Evolutionary conservation across 78 protist genomes (phyloP).

Genomic region (Acrasis kona): DNA sequence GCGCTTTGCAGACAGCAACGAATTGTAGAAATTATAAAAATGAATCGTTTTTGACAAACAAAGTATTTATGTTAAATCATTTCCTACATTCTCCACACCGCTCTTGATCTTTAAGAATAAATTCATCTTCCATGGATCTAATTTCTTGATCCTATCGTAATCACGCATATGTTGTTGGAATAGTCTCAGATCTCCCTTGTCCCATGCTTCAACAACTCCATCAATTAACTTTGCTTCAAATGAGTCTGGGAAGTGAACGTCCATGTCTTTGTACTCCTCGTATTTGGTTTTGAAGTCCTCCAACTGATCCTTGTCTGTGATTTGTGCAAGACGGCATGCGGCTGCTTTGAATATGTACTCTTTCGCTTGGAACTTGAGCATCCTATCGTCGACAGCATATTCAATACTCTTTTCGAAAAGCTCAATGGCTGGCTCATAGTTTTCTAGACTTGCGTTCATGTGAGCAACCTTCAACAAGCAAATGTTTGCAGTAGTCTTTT

Average conservation of each 20-base stretch:
- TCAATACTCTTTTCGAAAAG: constrained; percentile 19
- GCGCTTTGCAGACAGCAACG: too few species aligned
- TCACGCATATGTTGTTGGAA: constrained; percentile 25
- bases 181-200: constrained; percentile 24
- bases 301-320: background rate
- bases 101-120: constrained; percentile 42
- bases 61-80: background rate
- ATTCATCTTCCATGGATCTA: constrained; percentile 45
- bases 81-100: constrained; percentile 4
- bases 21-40: too few species aligned
- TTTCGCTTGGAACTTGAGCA: constrained; percentile 46
- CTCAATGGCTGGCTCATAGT: constrained; percentile 19
- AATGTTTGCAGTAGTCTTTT: constrained; percentile 13
- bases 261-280: constrained; percentile 7
- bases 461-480: constrained; percentile 48
- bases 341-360: constrained; percentile 38
- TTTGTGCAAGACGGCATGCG: constrained; percentile 4
- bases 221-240: constrained; percentile 19
- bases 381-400: background rate
- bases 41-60: constrained; percentile 17
- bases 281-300: background rate
- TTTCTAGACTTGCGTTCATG: background rate
- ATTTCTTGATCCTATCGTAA: constrained; percentile 27
- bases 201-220: constrained; percentile 18
- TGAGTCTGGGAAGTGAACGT: background rate